These are phyloP conservation scores for Psilocybe subaeruginosa DNA, from an alignment of 768 basidiomycete genomes.

Conservation along the genomic window DNA sequence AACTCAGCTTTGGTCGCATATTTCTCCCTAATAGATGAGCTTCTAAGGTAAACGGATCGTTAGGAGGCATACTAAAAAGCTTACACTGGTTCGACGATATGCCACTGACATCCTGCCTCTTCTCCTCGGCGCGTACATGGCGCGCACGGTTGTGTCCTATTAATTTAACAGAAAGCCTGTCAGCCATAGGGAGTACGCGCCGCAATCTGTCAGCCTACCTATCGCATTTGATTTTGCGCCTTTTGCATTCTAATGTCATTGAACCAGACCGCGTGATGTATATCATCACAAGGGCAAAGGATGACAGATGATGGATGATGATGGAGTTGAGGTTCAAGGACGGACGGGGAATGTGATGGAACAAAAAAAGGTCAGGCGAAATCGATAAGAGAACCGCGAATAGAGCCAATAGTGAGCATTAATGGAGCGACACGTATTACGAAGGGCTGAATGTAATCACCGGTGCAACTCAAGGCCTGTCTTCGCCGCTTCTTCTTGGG, in stretches of 20 bases:
- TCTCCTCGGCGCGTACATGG: slow-evolving; percentile 83
- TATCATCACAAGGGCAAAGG: slow-evolving; percentile 31
- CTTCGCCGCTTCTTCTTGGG: slow-evolving; percentile 84
- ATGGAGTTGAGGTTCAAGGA: slow-evolving; percentile 3
- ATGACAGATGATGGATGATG: slow-evolving; percentile 24
- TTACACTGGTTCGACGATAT: slow-evolving; percentile 80
- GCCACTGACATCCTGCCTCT: slow-evolving; percentile 82
- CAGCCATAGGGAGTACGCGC: slow-evolving; percentile 22
- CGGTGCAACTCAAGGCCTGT: slow-evolving; percentile 85
- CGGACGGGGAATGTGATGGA: slow-evolving; percentile 17
- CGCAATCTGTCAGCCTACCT: slow-evolving; percentile 48
- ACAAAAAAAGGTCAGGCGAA: slow-evolving; percentile 17
- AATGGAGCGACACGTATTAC: slow-evolving; percentile 25
- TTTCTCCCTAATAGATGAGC: slow-evolving; percentile 58
- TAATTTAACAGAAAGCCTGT: slow-evolving; percentile 21
- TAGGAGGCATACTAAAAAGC: slow-evolving; percentile 32
- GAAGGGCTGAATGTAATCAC: slow-evolving; percentile 44
- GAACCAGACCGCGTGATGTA: slow-evolving; percentile 25
- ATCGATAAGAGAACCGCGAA: slow-evolving; percentile 25
- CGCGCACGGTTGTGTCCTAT: slow-evolving; percentile 74
- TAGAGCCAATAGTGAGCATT: slow-evolving; percentile 17
- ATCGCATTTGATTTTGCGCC: slow-evolving; percentile 89
- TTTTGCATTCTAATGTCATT: slow-evolving; percentile 68
- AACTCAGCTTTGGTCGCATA: slow-evolving; percentile 79
- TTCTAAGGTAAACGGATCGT: slow-evolving; percentile 24